phyloP scores from a whole-genome alignment of 306 rosid genomes.

The Prinsepia uniflora region DNA sequence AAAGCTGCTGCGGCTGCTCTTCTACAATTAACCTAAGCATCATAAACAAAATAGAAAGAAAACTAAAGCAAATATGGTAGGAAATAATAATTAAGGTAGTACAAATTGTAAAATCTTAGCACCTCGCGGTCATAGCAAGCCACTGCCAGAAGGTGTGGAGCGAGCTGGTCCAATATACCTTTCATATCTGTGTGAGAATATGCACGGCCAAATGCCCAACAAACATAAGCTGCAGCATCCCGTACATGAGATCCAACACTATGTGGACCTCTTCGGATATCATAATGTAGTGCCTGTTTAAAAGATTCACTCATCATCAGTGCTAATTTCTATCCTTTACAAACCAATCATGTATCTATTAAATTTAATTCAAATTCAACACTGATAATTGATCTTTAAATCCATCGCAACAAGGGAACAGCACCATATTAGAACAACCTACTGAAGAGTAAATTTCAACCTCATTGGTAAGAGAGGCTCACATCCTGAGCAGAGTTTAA shows the following conservation, averaged over 20 bases:
- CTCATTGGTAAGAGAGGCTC: neutral
- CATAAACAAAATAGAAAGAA: conserved; percentile 10
- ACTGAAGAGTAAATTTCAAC: neutral
- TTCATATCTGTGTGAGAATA: conserved; percentile 82
- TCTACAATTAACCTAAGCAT: conserved; percentile 91
- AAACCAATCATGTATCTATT: neutral
- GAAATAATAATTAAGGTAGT: conserved; percentile 1
- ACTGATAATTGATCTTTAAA: neutral
- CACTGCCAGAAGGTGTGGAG: conserved; percentile 83
- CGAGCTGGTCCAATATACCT: conserved; percentile 68
- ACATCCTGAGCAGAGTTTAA: neutral
- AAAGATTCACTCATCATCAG: conserved; percentile 30
- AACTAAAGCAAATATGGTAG: neutral
- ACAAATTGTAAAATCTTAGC: conserved; percentile 25
- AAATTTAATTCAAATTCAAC: neutral
- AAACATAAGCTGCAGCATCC: conserved; percentile 95
- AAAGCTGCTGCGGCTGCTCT: conserved; percentile 99
- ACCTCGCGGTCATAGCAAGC: conserved; percentile 99
- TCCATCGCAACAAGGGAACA: neutral
- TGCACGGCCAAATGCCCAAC: conserved; percentile 99
- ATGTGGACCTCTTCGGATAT: conserved; percentile 97
- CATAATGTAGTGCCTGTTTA: conserved; percentile 85
- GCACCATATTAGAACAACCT: neutral
- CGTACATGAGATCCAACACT: conserved; percentile 99
- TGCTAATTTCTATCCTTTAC: conserved; percentile 5